phyloP scores from a whole-genome alignment of 352 stramenopile species.

The Pythium coloratum region DNA sequence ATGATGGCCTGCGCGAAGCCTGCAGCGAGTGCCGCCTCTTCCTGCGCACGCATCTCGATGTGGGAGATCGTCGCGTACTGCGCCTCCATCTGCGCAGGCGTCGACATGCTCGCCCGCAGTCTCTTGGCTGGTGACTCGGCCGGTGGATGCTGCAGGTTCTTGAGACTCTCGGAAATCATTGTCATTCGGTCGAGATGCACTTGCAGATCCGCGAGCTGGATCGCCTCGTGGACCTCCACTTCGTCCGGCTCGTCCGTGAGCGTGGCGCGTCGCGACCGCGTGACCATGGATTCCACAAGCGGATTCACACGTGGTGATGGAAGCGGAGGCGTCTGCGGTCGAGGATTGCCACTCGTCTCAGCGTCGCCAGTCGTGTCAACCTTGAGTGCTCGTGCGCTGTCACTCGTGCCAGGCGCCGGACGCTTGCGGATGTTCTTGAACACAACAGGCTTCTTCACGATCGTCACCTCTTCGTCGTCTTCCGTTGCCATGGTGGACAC shows the following conservation, averaged over 20 bases:
- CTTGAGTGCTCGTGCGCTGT: not conserved
- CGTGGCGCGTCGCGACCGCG: slow-evolving; percentile 25
- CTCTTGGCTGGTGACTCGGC: slow-evolving; percentile 46
- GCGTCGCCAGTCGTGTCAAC: slow-evolving; percentile 14
- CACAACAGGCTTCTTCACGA: slow-evolving; percentile 22
- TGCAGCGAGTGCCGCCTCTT: slow-evolving; percentile 22
- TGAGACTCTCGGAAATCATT: slow-evolving; percentile 63
- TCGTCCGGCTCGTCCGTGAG: slow-evolving; percentile 20
- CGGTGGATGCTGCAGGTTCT: slow-evolving; percentile 36
- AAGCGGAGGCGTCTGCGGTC: not conserved
- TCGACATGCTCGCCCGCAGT: slow-evolving; percentile 40
- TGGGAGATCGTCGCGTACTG: slow-evolving; percentile 23
- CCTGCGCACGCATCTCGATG: slow-evolving; percentile 25
- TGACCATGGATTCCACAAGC: slow-evolving; percentile 25
- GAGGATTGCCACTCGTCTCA: not conserved
- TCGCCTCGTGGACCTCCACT: slow-evolving; percentile 13
- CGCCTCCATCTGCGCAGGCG: slow-evolving; percentile 9
- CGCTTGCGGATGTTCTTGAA: slow-evolving; percentile 24
- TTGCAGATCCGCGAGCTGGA: slow-evolving; percentile 67
- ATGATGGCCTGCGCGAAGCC: slow-evolving; percentile 24
- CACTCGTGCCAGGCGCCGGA: not conserved
- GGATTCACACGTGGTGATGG: slow-evolving; percentile 14
- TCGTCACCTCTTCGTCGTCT: slow-evolving; percentile 25
- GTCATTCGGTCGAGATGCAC: slow-evolving; percentile 78
- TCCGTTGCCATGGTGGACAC: slow-evolving; percentile 16